phyloP scores from a whole-genome alignment of 129 eudicot genomes.

The Flaveria robusta region DNA sequence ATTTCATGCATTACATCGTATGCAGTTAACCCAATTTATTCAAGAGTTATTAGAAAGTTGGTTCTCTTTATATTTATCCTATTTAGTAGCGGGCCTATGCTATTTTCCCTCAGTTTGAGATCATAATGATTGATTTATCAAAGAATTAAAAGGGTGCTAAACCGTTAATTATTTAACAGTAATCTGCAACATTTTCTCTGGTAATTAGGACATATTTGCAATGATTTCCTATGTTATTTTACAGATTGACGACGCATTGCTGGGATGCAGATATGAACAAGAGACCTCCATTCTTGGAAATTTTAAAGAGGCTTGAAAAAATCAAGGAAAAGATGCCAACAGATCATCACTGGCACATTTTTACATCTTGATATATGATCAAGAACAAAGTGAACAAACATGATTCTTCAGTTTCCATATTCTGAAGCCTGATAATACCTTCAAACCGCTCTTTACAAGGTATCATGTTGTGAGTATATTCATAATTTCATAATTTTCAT shows the following conservation, averaged over 20 bases:
- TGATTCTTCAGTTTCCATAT: conserved; percentile 10
- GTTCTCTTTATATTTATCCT: neutral
- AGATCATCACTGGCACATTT: conserved; percentile 76
- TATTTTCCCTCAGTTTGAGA: neutral
- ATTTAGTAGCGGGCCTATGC: neutral
- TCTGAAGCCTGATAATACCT: conserved; percentile 12
- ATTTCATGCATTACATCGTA: conserved; percentile 16
- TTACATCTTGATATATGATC: conserved; percentile 41
- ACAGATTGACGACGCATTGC: conserved; percentile 67
- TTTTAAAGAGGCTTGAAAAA: conserved; percentile 76
- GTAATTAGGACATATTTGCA: neutral
- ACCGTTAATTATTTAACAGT: neutral
- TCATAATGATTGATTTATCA: neutral
- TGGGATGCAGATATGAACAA: conserved; percentile 87
- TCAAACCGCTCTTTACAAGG: conserved; percentile 14
- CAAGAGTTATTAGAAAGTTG: neutral
- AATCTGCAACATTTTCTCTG: neutral
- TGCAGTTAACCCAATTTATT: conserved; percentile 12
- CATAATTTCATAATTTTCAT: conserved; percentile 4
- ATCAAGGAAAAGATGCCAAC: conserved; percentile 55
- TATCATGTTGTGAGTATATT: conserved; percentile 29
- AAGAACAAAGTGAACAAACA: conserved; percentile 21
- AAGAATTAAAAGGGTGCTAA: neutral
- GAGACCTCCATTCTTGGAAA: conserved; percentile 89
- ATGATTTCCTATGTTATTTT: conserved; percentile 16